These are phyloP conservation scores for Carallia pectinifolia DNA, from an alignment of 345 rosid species.

Conservation along the genomic window DNA sequence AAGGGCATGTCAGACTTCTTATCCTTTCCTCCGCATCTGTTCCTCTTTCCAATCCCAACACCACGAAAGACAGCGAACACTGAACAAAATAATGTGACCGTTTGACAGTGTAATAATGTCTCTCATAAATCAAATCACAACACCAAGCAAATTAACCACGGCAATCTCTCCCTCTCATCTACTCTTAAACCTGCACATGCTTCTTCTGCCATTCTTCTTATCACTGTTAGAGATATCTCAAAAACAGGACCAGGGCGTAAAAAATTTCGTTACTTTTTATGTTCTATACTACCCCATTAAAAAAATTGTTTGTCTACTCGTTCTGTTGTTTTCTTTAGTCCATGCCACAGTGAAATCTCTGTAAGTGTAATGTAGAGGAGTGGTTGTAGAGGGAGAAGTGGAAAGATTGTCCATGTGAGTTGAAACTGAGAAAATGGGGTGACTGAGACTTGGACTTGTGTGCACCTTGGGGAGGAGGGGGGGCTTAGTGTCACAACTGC, in stretches of 20 bases:
- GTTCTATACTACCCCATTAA: too few relatives aligned
- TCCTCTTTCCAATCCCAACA: not conserved
- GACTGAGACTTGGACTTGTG: slow-evolving; percentile 21
- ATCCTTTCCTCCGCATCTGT: not conserved
- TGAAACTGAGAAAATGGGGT: slow-evolving; percentile 45
- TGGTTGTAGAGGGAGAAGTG: slow-evolving; percentile 34
- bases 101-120: slow-evolving; percentile 1
- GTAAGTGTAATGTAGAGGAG: slow-evolving; percentile 23
- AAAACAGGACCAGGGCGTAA: not conserved
- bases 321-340: not conserved
- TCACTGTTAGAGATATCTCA: too few relatives aligned
- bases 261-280: not conserved
- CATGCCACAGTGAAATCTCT: slow-evolving; percentile 17
- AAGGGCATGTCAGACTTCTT: slow-evolving; percentile 37
- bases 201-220: too few relatives aligned
- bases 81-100: slow-evolving; percentile 22
- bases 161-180: slow-evolving; percentile 13
- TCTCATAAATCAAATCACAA: slow-evolving; percentile 11
- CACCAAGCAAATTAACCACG: not conserved
- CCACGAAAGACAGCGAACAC: slow-evolving; percentile 14
- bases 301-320: slow-evolving; percentile 1
- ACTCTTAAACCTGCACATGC: not conserved
- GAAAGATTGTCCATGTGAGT: slow-evolving; percentile 9
- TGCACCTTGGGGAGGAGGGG: slow-evolving; percentile 36
- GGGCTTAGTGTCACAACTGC: slow-evolving; percentile 43